These are phyloP conservation scores for Apodospora peruviana DNA, from an alignment of 495 filamentous ascomycete species.

Conservation along the genomic window DNA sequence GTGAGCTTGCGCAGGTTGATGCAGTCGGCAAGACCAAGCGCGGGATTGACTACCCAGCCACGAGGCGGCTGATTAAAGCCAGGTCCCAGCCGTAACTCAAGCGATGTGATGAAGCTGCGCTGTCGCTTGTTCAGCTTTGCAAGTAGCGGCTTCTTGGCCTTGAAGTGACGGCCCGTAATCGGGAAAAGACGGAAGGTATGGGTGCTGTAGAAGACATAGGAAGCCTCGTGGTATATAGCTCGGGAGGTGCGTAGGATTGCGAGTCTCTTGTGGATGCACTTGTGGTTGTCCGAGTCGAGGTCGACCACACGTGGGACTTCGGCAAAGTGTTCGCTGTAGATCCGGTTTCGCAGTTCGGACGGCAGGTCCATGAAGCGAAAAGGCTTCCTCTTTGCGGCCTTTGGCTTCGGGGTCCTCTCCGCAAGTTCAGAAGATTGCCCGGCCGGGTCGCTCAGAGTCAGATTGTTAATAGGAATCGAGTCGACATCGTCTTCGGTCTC, in stretches of 20 bases:
- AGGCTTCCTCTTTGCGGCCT: slow-evolving; percentile 22
- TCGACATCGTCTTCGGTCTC: slow-evolving; percentile 32
- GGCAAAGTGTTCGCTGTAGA: slow-evolving; percentile 61
- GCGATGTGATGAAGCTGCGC: slow-evolving; percentile 56
- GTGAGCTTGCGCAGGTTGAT: slow-evolving; percentile 55
- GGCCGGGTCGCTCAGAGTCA: slow-evolving; percentile 23
- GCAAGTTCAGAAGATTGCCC: slow-evolving; percentile 8
- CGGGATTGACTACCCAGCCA: slow-evolving; percentile 63
- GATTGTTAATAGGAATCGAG: slow-evolving; percentile 23
- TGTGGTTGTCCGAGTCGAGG: slow-evolving; percentile 62
- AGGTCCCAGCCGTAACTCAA: slow-evolving; percentile 75
- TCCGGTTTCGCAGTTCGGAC: slow-evolving; percentile 64
- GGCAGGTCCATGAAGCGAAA: slow-evolving; percentile 78
- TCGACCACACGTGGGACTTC: slow-evolving; percentile 55
- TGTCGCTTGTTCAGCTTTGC: slow-evolving; percentile 62
- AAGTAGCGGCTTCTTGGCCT: slow-evolving; percentile 58
- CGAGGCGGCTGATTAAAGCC: slow-evolving; percentile 72
- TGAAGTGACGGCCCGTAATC: slow-evolving; percentile 59
- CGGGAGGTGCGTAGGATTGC: slow-evolving; percentile 57
- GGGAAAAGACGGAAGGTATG: slow-evolving; percentile 77
- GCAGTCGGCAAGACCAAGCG: slow-evolving; percentile 62
- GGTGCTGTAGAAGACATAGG: slow-evolving; percentile 65
- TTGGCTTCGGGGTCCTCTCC: slow-evolving; percentile 20
- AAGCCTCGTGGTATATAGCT: slow-evolving; percentile 66
- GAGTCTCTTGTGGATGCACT: slow-evolving; percentile 48